Percentiles rank a stretch among this genome's conserved stretches.
Conservation (phyloP, 257 asterid genomes). For the Lantana camara region DNA sequence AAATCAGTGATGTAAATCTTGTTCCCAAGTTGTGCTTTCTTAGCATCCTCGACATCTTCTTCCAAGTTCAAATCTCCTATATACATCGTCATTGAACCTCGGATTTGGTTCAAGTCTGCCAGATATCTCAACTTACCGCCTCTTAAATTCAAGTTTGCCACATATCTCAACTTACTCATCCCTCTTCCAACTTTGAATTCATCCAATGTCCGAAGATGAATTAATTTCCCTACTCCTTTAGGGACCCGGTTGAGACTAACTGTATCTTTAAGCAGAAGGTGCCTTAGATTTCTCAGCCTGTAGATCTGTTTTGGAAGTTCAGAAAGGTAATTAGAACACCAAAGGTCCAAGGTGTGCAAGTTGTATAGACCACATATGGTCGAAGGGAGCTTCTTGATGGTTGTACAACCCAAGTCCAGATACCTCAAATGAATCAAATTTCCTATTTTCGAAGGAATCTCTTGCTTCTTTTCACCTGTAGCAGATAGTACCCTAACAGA, state of each 20-base stretch:
- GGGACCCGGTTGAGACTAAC: not conserved
- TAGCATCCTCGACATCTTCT: not conserved
- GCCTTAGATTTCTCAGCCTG: constrained; percentile 16
- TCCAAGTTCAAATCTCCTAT: no score
- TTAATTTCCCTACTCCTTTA: constrained; percentile 16
- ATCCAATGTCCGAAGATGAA: constrained; percentile 5
- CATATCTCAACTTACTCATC: not conserved
- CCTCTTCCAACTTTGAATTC: not conserved
- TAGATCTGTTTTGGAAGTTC: constrained; percentile 13
- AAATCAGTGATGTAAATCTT: not conserved
- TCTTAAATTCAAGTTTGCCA: constrained; percentile 18
- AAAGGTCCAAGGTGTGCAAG: constrained; percentile 16
- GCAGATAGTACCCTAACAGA: constrained; percentile 7
- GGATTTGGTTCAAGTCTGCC: constrained; percentile 14
- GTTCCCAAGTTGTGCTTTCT: not conserved
- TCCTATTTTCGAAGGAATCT: constrained; percentile 1
- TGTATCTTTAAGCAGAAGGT: not conserved
- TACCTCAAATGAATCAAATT: constrained; percentile 19
- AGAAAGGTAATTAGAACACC: not conserved
- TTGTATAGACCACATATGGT: constrained; percentile 7
- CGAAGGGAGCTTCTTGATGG: constrained; percentile 6
- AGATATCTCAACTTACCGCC: not conserved
- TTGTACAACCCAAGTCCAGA: not conserved
- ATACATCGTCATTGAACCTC: not conserved
- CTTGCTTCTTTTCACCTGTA: not conserved